A percentile compares a stretch with the other conserved stretches of the same genome.
Evolutionary conservation across 2,329 filamentous ascomycete genomes (phyloP).

Genomic region (Aspergillus aculeatinus): DNA sequence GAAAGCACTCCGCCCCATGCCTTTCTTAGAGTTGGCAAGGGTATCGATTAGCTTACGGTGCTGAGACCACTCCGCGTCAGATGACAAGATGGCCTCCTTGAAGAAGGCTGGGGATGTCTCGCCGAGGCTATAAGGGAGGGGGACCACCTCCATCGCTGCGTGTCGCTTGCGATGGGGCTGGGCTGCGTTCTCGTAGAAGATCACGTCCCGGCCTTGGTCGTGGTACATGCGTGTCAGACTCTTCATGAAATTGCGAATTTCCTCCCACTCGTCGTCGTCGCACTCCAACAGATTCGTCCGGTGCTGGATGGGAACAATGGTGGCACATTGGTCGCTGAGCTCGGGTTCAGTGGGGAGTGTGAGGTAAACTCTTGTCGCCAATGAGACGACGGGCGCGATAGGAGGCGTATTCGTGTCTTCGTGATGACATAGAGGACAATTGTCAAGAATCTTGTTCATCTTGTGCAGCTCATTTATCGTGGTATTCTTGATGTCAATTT

Average conservation of each 20-base stretch:
- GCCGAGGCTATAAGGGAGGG: constrained; percentile 86
- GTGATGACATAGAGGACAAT: constrained; percentile 87
- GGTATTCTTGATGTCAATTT: constrained; percentile 80
- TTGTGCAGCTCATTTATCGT: constrained; percentile 88
- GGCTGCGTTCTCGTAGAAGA: constrained; percentile 98
- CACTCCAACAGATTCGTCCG: constrained; percentile 90
- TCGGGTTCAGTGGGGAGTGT: constrained; percentile 90
- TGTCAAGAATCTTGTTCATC: constrained; percentile 80
- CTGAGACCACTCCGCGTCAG: constrained; percentile 93
- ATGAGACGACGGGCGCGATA: constrained; percentile 77
- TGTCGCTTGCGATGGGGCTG: constrained; percentile 74
- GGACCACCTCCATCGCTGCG: constrained; percentile 80
- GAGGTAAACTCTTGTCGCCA: constrained; percentile 82
- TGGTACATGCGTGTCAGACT: constrained; percentile 90
- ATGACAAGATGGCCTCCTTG: constrained; percentile 82
- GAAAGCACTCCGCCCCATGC: constrained; percentile 78
- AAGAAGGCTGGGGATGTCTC: constrained; percentile 94
- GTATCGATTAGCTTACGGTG: constrained; percentile 96
- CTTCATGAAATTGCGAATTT: constrained; percentile 99
- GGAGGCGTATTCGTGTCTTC: constrained; percentile 79
- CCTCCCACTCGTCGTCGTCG: constrained; percentile 99
- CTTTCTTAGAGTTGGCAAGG: constrained; percentile 54
- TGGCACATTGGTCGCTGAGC: constrained; percentile 75
- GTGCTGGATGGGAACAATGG: constrained; percentile 87
- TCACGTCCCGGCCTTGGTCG: constrained; percentile 82